phyloP scores from a whole-genome alignment of 495 filamentous ascomycete genomes.

The Tricharina praecox region DNA sequence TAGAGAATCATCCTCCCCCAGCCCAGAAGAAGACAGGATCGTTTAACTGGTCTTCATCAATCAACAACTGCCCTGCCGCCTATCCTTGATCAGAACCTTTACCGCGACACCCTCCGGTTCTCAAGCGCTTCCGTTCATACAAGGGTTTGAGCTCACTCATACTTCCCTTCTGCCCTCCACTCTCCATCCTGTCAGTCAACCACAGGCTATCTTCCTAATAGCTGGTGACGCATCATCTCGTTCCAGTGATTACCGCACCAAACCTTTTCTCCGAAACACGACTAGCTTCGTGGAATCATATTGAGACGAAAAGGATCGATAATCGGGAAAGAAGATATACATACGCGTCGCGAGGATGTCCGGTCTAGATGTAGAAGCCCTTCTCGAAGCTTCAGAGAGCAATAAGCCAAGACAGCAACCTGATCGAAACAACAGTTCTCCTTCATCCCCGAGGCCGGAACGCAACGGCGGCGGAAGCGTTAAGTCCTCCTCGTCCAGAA shows the following conservation, averaged over 20 bases:
- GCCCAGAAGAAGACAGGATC: too few relatives aligned
- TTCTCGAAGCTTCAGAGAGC: constrained; percentile 74
- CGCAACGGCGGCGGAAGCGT: constrained; percentile 33
- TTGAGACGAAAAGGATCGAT: too few relatives aligned
- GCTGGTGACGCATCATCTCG: not conserved
- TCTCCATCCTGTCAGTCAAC: too few relatives aligned
- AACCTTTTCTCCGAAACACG: not conserved
- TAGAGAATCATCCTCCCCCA: too few relatives aligned
- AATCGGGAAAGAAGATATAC: not conserved
- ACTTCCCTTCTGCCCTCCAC: not conserved
- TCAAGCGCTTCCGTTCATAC: not conserved
- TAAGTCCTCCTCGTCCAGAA: constrained; percentile 26
- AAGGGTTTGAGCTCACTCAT: constrained; percentile 4
- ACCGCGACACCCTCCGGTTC: too few relatives aligned
- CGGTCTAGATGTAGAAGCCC: constrained; percentile 80
- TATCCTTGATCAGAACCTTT: too few relatives aligned
- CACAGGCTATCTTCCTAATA: constrained; percentile 5
- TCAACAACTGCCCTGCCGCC: too few relatives aligned
- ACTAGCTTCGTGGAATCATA: too few relatives aligned
- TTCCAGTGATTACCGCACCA: constrained; percentile 3
- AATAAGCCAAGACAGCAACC: constrained; percentile 39
- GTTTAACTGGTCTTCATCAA: too few relatives aligned
- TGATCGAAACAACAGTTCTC: constrained; percentile 39
- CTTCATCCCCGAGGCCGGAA: constrained; percentile 28
- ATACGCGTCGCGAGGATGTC: constrained; percentile 48